These are phyloP conservation scores for Lignosus rhinocerotis DNA, from an alignment of 1,284 basidiomycete species.

Conservation along the genomic window DNA sequence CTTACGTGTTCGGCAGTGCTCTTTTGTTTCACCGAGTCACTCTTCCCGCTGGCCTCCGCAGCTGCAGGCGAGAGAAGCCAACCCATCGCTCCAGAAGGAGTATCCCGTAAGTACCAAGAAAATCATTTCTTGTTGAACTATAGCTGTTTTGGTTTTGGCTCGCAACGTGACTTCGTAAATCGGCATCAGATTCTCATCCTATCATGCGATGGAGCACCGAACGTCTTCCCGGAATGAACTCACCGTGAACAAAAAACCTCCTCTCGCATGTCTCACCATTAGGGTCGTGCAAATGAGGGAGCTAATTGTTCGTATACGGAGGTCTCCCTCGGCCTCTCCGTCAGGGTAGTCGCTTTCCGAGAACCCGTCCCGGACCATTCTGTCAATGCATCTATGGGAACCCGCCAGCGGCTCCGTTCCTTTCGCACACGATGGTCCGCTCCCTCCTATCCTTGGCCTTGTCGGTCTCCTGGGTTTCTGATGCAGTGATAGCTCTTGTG, in stretches of 20 bases:
- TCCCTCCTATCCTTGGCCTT: slow-evolving; percentile 5
- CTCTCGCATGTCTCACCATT: slow-evolving; percentile 11
- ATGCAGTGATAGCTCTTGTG: neutral
- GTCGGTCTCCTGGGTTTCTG: neutral
- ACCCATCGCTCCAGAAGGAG: slow-evolving; percentile 15
- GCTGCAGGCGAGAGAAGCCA: neutral
- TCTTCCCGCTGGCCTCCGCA: neutral
- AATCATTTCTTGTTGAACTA: slow-evolving; percentile 15
- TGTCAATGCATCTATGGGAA: slow-evolving; percentile 13
- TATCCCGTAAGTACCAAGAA: slow-evolving; percentile 10
- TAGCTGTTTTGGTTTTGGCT: slow-evolving; percentile 11
- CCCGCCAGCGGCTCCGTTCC: slow-evolving; percentile 18
- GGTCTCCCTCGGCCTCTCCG: slow-evolving; percentile 13
- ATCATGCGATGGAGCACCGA: slow-evolving; percentile 7
- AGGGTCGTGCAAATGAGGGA: slow-evolving; percentile 10
- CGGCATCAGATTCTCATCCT: slow-evolving; percentile 17
- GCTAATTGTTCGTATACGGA: slow-evolving; percentile 11
- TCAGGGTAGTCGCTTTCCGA: slow-evolving; percentile 15
- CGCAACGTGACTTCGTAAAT: slow-evolving; percentile 16
- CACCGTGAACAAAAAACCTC: slow-evolving; percentile 6
- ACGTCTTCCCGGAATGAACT: neutral
- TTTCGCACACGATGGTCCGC: slow-evolving; percentile 16
- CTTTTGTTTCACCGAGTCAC: slow-evolving; percentile 19
- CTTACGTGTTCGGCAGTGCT: slow-evolving; percentile 24
- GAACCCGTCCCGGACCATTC: slow-evolving; percentile 11